Evolutionary conservation across 2,329 filamentous ascomycete genomes (phyloP), one percentile per base, ranked within the genome.

Genomic region (Acrocalymma vagum): DNA sequence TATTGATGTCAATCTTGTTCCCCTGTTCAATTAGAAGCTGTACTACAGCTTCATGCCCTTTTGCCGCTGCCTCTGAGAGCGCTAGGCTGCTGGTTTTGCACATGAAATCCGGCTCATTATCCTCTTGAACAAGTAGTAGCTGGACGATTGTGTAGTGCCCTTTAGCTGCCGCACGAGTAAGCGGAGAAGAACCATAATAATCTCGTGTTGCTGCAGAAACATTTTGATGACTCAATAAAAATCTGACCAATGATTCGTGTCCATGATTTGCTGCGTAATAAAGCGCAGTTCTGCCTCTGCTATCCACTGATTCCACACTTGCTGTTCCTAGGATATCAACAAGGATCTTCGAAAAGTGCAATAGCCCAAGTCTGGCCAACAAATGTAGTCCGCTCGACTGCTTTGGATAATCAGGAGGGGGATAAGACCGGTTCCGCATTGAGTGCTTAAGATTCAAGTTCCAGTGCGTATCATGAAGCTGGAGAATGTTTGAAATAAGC

Each of bases 401-500:
- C 3, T 25, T 27, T 9, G 26, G 22, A 17, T 27, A 35, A 13
- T 31, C 11, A 18, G 28, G 5, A 21, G n/a, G n/a, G n/a, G 36
- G 43, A 15, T 44, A 38, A 8, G 14, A 7, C 29, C 14, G 9
- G 18, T 39, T 36, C 15, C 22, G 14, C 9, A n/a, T n/a, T n/a
- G n/a, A n/a, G n/a, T n/a, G n/a, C n/a, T n/a, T n/a, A n/a, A 9
- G 9, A 20, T 29, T 15, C 14, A 27, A 33, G 2, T 15, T 17
- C 26, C 28, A 5, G n/a, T n/a, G n/a, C n/a, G n/a, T n/a, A n/a
- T n/a, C n/a, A n/a, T n/a, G n/a, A 14, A 36, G 42, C 37, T 53
- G 46, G 10, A 33, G 13, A 26, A 36, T 30, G 24, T 33, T 36
- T 9, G 42, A 38, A 35, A 38, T 5, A 11, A 20, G 29, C n/a